These are phyloP conservation scores for Wickerhamiella nectarea DNA, from an alignment of 805 yeast genomes.

Conservation along the genomic window DNA sequence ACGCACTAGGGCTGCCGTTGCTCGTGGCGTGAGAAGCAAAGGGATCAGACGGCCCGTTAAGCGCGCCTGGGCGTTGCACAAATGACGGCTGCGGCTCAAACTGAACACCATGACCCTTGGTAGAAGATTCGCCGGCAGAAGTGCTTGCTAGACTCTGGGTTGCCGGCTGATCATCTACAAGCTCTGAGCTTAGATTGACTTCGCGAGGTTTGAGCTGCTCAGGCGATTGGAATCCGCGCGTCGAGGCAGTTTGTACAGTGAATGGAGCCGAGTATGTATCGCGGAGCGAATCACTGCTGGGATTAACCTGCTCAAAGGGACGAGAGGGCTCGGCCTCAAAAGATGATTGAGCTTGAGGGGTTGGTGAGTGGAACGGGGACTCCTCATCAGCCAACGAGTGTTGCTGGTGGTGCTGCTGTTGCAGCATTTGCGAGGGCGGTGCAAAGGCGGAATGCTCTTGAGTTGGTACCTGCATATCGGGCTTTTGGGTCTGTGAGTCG, in stretches of 20 bases:
- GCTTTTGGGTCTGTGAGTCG: too few species aligned
- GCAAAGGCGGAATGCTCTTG: neutral
- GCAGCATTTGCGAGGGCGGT: too few species aligned
- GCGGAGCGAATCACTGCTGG: neutral
- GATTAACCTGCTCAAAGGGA: neutral
- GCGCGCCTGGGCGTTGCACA: neutral
- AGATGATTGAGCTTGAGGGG: neutral
- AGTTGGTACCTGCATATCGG: too few species aligned
- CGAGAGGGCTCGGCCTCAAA: neutral
- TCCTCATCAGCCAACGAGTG: neutral
- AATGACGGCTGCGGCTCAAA: neutral
- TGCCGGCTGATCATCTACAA: neutral
- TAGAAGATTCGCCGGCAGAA: too few species aligned
- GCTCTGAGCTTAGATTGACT: neutral
- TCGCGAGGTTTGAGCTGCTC: neutral
- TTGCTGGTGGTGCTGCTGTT: too few species aligned
- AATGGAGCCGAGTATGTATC: conserved; percentile 1
- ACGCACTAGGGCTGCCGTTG: too few species aligned
- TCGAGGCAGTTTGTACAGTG: conserved; percentile 2
- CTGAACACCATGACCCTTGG: too few species aligned
- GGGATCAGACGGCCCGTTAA: too few species aligned
- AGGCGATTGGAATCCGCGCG: conserved; percentile 5
- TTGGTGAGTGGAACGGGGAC: neutral
- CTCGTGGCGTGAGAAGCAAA: too few species aligned
- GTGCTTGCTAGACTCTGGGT: too few species aligned